Evolutionary conservation across 1,284 basidiomycete species (phyloP).

Genomic region (Peniophora sp.): DNA sequence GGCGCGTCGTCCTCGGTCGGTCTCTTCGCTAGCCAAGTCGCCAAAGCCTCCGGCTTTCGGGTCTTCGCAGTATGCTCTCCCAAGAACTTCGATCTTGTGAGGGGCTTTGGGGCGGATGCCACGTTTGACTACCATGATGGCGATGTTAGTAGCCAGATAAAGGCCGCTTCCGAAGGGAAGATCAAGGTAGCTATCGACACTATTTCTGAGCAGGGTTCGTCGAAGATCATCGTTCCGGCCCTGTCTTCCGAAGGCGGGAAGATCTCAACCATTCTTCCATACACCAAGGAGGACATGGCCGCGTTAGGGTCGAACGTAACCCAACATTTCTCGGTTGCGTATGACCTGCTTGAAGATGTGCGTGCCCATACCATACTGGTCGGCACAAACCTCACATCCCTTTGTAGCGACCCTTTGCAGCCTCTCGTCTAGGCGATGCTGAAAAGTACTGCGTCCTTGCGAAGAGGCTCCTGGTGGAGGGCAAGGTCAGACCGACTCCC

Average conservation of each 20-base stretch:
- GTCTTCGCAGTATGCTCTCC: constrained; percentile 33
- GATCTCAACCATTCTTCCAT: constrained; percentile 1
- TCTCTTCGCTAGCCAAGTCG: constrained; percentile 34
- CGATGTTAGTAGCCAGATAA: constrained; percentile 16
- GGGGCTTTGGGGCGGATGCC: constrained; percentile 30
- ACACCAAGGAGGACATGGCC: not conserved
- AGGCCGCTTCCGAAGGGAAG: constrained; percentile 13
- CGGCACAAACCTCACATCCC: not conserved
- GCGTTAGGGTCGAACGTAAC: not conserved
- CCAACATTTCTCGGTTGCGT: not conserved
- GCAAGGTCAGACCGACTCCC: constrained; percentile 13
- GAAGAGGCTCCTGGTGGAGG: constrained; percentile 9
- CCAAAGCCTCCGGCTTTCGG: constrained; percentile 29
- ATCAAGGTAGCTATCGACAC: constrained; percentile 16
- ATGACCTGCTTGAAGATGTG: constrained; percentile 4
- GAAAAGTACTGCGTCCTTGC: constrained; percentile 6
- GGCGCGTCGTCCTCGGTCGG: constrained; percentile 29
- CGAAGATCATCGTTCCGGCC: not conserved
- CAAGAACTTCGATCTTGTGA: constrained; percentile 28
- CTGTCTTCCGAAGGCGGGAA: not conserved
- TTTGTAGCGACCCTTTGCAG: not conserved
- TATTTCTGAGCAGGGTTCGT: constrained; percentile 5
- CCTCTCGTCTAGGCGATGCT: not conserved
- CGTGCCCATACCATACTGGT: not conserved
- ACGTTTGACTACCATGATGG: constrained; percentile 25